Evolutionary conservation across 1,139 yeast genomes (phyloP).

Genomic region (Ashbya aceris): DNA sequence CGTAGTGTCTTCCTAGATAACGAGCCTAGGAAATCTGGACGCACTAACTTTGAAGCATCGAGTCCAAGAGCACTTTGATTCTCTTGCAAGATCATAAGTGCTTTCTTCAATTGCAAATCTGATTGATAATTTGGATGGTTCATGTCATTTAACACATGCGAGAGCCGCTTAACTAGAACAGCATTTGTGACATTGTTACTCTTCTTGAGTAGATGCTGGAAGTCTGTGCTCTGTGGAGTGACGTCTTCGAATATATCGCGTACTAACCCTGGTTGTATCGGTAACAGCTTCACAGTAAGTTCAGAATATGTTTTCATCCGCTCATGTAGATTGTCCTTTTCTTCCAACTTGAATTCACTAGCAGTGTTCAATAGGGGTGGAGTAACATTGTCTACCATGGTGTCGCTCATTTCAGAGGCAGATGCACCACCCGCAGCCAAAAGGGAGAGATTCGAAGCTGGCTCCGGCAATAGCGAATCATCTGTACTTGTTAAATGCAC

Average conservation of each 20-base stretch:
- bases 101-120: conserved; percentile 32
- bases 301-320: conserved; percentile 21
- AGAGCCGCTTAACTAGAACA: conserved; percentile 39
- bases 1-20: conserved; percentile 51
- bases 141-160: conserved; percentile 42
- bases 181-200: conserved; percentile 18
- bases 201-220: conserved; percentile 4
- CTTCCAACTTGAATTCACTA: too few relatives aligned
- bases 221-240: neutral
- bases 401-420: neutral
- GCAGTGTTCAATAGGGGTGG: too few relatives aligned
- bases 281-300: conserved; percentile 8
- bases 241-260: neutral
- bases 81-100: conserved; percentile 40
- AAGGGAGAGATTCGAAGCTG: conserved; percentile 18
- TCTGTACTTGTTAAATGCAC: conserved; percentile 7
- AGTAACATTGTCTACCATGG: too few relatives aligned
- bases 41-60: conserved; percentile 35
- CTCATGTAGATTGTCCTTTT: conserved; percentile 13
- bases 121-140: conserved; percentile 38
- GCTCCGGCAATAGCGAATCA: conserved; percentile 16
- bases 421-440: conserved; percentile 5
- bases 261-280: neutral
- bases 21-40: conserved; percentile 49
- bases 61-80: conserved; percentile 30